Evolutionary conservation across 805 yeast genomes (phyloP), one percentile per base, ranked within the genome.

Genomic region (Candida succiphila): DNA sequence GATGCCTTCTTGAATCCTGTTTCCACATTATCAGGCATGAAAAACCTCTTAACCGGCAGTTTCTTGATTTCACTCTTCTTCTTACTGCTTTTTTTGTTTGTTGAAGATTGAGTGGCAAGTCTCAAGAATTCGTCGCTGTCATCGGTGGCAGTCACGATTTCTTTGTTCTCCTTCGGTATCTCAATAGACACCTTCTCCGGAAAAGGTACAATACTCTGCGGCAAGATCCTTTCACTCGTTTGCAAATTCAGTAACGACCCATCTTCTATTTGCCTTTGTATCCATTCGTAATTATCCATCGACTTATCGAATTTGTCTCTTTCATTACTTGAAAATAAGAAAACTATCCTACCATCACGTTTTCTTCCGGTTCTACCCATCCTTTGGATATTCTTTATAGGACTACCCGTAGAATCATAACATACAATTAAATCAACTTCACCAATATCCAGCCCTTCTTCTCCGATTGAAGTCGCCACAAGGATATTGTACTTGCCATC

Each of bases 281-380:
- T 75, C 49, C 69, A 72, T 37, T 72, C 72, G 53, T 92, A 89
- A 19, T 87, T 92, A 20, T 69, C 79, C 81, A 85, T 75, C 0
- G 97, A 88, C 43, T 78, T 73, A 29, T 81, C 83, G 51, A 85
- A 84, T 49, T 89, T 94, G 5, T 58, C 48, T 35, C 79, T 73
- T 55, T 92, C 99, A 41, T 75, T 75, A 10, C 80, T 70, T 7
- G 95, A 73, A 46, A 89, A 74, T 5, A 92, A 56, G 25, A 88
- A 56, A 4, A 85, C 60, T 2, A 92, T 83, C 37, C 69, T 72
- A 27, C 99, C 99, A 45, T 83, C 86, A 45, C 96, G 64, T 50
- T 86, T 85, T 58, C 99, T 78, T 15, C 98, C 99, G 0, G 99
- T 92, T 60, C 99, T 75, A 19, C 99, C 99, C 94, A 92, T 86